Evolutionary conservation across 139 green algal species (phyloP).

Genomic region (Astrephomene gubernaculifera): DNA sequence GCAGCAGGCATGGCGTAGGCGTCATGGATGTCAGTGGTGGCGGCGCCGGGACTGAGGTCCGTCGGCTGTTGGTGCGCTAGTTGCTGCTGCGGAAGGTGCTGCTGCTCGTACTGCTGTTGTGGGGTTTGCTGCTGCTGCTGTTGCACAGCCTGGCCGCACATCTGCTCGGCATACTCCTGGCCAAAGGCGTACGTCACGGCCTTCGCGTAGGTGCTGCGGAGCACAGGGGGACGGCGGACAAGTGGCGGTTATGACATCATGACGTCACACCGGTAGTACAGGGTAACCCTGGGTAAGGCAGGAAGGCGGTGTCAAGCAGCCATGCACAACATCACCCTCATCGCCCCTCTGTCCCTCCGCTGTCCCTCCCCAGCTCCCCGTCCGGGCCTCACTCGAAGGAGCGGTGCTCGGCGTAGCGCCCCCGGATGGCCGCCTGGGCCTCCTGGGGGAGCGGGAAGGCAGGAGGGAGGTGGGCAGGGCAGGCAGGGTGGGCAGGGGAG

Average conservation of each 20-base stretch:
- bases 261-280: background rate
- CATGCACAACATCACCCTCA: background rate
- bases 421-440: background rate
- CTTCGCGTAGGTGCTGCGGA: background rate
- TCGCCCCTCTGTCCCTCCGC: background rate
- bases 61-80: too few species aligned
- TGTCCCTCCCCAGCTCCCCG: background rate
- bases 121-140: too few species aligned
- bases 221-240: background rate
- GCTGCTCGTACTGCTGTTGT: too few species aligned
- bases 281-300: background rate
- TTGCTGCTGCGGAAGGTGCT: too few species aligned
- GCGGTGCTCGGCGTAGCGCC: conserved; percentile 29
- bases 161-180: background rate
- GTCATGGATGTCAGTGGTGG: too few species aligned
- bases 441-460: background rate
- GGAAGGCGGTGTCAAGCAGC: background rate
- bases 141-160: too few species aligned
- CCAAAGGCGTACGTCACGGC: conserved; percentile 13
- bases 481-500: background rate
- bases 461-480: background rate
- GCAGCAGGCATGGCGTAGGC: too few species aligned
- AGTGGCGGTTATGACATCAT: background rate
- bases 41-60: too few species aligned
- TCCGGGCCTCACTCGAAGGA: conserved; percentile 9